Base-by-base conservation (phyloP, 257 asterid species). In the Agastache rugosa region DNA sequence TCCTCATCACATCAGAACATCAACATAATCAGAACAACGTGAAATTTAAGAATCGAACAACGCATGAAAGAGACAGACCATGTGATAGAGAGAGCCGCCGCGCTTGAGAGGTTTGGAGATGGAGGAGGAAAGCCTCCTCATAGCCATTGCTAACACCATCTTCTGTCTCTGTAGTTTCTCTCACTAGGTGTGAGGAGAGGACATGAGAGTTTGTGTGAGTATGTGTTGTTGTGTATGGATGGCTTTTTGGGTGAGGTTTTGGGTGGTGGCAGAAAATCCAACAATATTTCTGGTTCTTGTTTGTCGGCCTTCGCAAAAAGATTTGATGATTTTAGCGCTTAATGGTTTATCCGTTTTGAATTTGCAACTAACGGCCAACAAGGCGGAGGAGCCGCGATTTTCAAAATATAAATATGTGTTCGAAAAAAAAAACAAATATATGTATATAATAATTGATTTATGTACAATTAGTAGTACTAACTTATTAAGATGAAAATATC, bases 131-230 rank as follows among this genome's bases (percentile, higher is more conserved):
- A 93, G 88, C 82, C 91, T 84, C 79, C 97, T 81, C 37, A 91
- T 72, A 61, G 92, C 98, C 90, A 88, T 85, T n/a, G 97, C 91
- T 89, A 89, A 8, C n/a, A 87, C 87, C 95, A 91, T 93, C 75
- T 17, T 48, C 42, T 72, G n/a, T 25, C 23, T 19, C 14, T 39
- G 15, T 64, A 53, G 41, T 9, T 63, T 35, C 55, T 77, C 74
- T 19, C 69, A 78, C 80, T 61, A 75, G 58, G 37, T 63, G 54
- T 44, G 63, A 35, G 65, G 74, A 62, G 23, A 45, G 59, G 76
- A 69, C 75, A 76, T 63, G 72, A 8, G 51, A 75, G 73, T 45
- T 2, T 35, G 34, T 67, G 51, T 56, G 63, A 6, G 78, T 63
- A 81, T 45, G 72, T 54, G 80, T 72, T 48, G 6, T 58, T 48